Conservation (phyloP, 352 stramenopile genomes). For the Pseudoperonospora humuli region DNA sequence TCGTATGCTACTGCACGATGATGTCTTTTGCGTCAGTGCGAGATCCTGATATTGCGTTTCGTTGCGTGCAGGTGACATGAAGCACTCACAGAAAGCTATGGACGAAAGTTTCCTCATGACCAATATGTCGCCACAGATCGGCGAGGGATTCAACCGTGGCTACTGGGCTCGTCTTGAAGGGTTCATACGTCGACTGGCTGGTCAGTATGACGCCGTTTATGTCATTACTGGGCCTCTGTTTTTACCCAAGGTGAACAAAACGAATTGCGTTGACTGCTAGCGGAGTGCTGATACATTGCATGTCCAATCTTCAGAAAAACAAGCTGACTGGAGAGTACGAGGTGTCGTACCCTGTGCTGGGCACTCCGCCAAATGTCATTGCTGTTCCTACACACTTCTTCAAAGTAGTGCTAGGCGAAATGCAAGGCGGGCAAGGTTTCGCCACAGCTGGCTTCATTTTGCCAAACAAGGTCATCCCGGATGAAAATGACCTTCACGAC, state of each 20-base stretch:
- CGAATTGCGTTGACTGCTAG: background rate
- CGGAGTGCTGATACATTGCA: background rate
- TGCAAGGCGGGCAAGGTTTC: slow-evolving; percentile 37
- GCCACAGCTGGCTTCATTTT: slow-evolving; percentile 91
- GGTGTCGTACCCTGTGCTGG: slow-evolving; percentile 73
- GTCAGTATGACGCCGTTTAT: slow-evolving; percentile 72
- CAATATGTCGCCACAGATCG: slow-evolving; percentile 92
- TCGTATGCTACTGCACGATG: slow-evolving; percentile 20
- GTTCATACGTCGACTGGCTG: slow-evolving; percentile 79
- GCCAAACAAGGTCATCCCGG: slow-evolving; percentile 81
- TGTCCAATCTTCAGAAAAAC: slow-evolving; percentile 36
- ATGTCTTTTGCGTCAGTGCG: background rate
- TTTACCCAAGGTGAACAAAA: slow-evolving; percentile 61
- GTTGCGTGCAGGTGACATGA: slow-evolving; percentile 76
- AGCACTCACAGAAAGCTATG: slow-evolving; percentile 67
- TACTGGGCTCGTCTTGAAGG: slow-evolving; percentile 85
- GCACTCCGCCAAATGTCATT: slow-evolving; percentile 80
- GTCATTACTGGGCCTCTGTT: slow-evolving; percentile 93
- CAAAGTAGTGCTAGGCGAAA: slow-evolving; percentile 87
- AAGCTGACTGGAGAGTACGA: slow-evolving; percentile 55
- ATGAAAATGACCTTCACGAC: slow-evolving; percentile 66
- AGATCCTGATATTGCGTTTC: background rate
- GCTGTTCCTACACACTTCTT: slow-evolving; percentile 95
- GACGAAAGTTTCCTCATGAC: slow-evolving; percentile 93
- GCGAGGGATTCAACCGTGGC: slow-evolving; percentile 80